phyloP scores from a whole-genome alignment of 2,329 filamentous ascomycete species.

The Calcarisporium arbuscula region DNA sequence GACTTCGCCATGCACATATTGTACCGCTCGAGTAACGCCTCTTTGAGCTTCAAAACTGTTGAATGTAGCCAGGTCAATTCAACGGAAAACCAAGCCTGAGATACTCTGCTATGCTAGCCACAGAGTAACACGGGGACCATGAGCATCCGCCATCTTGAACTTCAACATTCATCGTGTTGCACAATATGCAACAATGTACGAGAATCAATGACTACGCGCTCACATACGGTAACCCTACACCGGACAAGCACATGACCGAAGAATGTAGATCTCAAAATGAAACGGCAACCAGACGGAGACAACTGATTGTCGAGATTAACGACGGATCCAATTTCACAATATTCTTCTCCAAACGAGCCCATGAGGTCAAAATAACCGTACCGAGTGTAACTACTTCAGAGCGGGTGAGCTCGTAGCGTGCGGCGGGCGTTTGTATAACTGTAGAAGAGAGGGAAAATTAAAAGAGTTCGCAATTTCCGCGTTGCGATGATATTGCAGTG shows the following conservation, averaged over 20 bases:
- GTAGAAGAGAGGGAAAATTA: constrained; percentile 29
- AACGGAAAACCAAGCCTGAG: too few relatives aligned
- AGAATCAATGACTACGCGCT: not conserved
- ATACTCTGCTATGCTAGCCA: too few relatives aligned
- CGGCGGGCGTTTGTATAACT: constrained; percentile 47
- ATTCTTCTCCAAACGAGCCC: constrained; percentile 39
- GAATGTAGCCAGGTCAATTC: too few relatives aligned
- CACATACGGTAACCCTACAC: not conserved
- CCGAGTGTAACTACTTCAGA: constrained; percentile 23
- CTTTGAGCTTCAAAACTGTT: too few relatives aligned
- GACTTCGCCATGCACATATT: too few relatives aligned
- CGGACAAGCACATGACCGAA: constrained; percentile 2
- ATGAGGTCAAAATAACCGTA: constrained; percentile 29
- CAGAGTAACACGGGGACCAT: too few relatives aligned
- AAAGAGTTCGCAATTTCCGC: constrained; percentile 7
- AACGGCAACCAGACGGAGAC: constrained; percentile 45
- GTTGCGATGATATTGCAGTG: too few relatives aligned
- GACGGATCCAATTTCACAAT: constrained; percentile 39
- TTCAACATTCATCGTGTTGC: too few relatives aligned
- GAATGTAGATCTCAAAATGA: constrained; percentile 55
- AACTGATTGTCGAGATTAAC: constrained; percentile 50
- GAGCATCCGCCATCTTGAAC: too few relatives aligned
- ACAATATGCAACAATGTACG: too few relatives aligned
- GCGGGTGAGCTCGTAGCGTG: constrained; percentile 17
- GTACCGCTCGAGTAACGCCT: too few relatives aligned